Evolutionary conservation across 129 eudicot species (phyloP).

Genomic region (Glebionis coronaria): DNA sequence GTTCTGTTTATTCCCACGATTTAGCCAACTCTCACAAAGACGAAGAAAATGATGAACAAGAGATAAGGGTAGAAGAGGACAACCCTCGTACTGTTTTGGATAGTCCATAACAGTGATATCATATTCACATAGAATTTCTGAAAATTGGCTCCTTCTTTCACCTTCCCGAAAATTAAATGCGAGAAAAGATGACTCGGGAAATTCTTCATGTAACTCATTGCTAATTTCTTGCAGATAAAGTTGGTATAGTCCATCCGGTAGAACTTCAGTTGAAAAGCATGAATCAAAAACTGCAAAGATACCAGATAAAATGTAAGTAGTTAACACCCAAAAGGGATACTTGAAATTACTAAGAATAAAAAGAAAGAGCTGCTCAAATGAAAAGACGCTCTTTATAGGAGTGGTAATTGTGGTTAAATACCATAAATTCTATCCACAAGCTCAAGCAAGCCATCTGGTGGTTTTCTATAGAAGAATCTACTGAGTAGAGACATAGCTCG

Average conservation of each 20-base stretch:
- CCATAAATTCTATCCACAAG: conserved; percentile 93
- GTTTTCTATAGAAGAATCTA: conserved; percentile 89
- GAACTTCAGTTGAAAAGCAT: conserved; percentile 91
- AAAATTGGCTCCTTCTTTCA: conserved; percentile 82
- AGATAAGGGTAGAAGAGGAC: conserved; percentile 86
- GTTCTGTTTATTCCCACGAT: conserved; percentile 54
- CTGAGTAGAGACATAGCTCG: conserved; percentile 70
- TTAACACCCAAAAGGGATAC: conserved; percentile 7
- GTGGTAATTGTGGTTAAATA: conserved; percentile 30
- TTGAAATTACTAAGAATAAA: neutral
- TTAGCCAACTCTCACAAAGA: conserved; percentile 85
- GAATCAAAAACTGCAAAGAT: conserved; percentile 89
- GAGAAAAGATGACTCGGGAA: conserved; percentile 77
- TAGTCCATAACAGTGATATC: conserved; percentile 94
- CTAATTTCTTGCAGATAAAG: conserved; percentile 85
- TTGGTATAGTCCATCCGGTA: conserved; percentile 73
- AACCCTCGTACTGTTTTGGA: conserved; percentile 94
- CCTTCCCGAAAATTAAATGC: conserved; percentile 92
- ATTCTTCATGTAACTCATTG: conserved; percentile 79
- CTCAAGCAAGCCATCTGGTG: conserved; percentile 98
- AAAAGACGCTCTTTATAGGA: conserved; percentile 3
- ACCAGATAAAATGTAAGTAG: conserved; percentile 7
- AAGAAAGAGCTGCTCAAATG: conserved; percentile 10
- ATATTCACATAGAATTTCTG: conserved; percentile 76
- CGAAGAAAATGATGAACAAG: conserved; percentile 92